Evolutionary conservation across 805 yeast species (phyloP), one percentile per base, ranked within the genome.

Genomic region (Myxozyma sirexii): DNA sequence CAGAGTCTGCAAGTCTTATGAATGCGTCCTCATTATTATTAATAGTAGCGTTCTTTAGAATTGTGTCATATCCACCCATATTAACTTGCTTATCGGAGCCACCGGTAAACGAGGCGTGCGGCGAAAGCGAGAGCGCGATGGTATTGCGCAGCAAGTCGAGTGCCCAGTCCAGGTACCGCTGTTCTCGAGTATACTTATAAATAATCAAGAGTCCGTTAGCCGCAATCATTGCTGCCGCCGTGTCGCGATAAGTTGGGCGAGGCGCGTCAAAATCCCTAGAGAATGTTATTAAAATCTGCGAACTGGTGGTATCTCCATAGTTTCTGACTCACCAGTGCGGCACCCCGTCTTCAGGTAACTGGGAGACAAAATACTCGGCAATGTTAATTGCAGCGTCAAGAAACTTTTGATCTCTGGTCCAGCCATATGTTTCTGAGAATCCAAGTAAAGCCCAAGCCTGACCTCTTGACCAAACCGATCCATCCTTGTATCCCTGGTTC

Each of bases 381-480:
- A 68, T 50, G 1, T 67, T 63, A 37, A 64, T 66, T 23, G 74
- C 66, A 5, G 69, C 70, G 13, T 70, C 68, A 42, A 71, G 64
- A 62, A 70, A 72, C 58, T 65, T 63, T 21, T 44, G 19, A 29
- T 70, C 62, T 45, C 63, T 66, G 31, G 75, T 71, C 65, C 68
- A 72, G 43, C 49, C 31, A 59, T 71, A 72, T 15, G 66, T 63
- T 26, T 65, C 68, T 7, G 70, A 69, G 57, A 55, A 72, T 1
- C 75, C 75, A 44, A 70, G 62, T 10, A 72, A 41, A 3, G 70
- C 74, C 75, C 75, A 72, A 3, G 75, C 69, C 59, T 71, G 74
- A 39, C 75, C 75, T n/a, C 74, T 67, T 8, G 70, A 56, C 75
- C 75, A 72, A 33, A 68, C 59, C 6, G 70, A 42, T 13, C 69